A percentile compares a stretch with the other conserved stretches of the same genome.
Conservation (phyloP, 2,329 filamentous ascomycete species). For the Parafenestella ontariensis region DNA sequence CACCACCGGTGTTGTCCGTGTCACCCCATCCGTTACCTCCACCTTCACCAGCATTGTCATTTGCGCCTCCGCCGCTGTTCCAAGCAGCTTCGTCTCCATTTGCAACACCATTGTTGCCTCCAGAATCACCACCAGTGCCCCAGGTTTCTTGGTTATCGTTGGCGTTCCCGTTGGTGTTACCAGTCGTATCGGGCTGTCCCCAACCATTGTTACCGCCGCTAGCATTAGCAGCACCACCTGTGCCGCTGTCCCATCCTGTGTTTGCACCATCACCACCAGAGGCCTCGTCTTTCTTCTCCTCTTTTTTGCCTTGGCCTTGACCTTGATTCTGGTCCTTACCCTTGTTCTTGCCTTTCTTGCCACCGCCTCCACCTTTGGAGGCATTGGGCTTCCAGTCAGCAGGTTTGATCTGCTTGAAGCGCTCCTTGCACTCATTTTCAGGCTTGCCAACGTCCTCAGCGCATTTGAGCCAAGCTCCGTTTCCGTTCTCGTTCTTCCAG, state of each 20-base stretch:
- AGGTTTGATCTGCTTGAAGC: conserved; percentile 49
- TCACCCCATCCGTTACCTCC: neutral
- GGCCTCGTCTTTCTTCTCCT: conserved; percentile 8
- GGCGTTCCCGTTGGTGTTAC: neutral
- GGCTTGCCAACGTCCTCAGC: conserved; percentile 36
- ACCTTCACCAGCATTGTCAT: neutral
- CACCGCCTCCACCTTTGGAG: conserved; percentile 19
- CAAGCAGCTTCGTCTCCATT: neutral
- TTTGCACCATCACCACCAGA: neutral
- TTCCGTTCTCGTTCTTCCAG: conserved; percentile 39
- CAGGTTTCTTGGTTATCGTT: neutral
- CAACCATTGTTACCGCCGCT: neutral
- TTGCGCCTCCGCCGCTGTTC: neutral
- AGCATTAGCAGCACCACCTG: neutral
- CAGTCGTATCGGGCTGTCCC: neutral
- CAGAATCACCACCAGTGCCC: neutral
- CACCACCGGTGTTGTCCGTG: neutral
- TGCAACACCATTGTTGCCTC: neutral
- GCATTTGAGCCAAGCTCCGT: conserved; percentile 40
- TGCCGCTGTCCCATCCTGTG: neutral
- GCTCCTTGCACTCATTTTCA: conserved; percentile 12
- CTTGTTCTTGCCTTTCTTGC: conserved; percentile 15
- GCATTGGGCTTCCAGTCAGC: conserved; percentile 22
- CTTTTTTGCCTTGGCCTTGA: conserved; percentile 9
- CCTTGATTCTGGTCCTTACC: conserved; percentile 26